phyloP scores from a whole-genome alignment of 371 early-diverging fungal species.

The Mucor saturninus region DNA sequence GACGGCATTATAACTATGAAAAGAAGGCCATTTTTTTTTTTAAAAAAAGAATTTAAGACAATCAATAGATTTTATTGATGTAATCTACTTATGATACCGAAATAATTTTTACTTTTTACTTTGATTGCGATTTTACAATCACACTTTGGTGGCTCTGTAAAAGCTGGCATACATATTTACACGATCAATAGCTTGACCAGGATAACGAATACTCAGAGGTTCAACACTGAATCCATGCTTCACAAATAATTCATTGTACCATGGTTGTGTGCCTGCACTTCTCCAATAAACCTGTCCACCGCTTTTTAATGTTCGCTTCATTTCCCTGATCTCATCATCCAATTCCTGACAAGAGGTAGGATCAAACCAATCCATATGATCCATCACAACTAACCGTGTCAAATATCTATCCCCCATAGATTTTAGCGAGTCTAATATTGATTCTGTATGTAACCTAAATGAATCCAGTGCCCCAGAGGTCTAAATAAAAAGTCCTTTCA shows the following conservation, averaged over 20 bases:
- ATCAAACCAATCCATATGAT: conserved; percentile 90
- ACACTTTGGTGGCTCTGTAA: conserved; percentile 45
- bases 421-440: conserved; percentile 70
- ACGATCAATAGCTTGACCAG: conserved; percentile 73
- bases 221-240: conserved; percentile 72
- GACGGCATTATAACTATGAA: too few relatives aligned
- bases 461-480: conserved; percentile 58
- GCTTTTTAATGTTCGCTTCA: conserved; percentile 61
- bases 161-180: conserved; percentile 89
- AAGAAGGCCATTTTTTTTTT: too few relatives aligned
- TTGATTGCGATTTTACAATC: too few relatives aligned
- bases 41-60: too few relatives aligned
- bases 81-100: too few relatives aligned
- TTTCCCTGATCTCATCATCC: conserved; percentile 69
- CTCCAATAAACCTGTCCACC: conserved; percentile 84
- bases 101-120: too few relatives aligned
- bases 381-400: conserved; percentile 83
- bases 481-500: conserved; percentile 4
- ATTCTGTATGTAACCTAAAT: conserved; percentile 80
- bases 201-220: conserved; percentile 68
- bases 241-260: conserved; percentile 80
- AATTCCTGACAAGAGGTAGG: conserved; percentile 56
- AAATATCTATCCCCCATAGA: conserved; percentile 66
- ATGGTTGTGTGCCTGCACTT: conserved; percentile 79
- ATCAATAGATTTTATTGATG: too few relatives aligned